A percentile compares a stretch with the other conserved stretches of the same genome.
phyloP scores from a whole-genome alignment of 73 alveolate species.

The Halteria grandinella region DNA sequence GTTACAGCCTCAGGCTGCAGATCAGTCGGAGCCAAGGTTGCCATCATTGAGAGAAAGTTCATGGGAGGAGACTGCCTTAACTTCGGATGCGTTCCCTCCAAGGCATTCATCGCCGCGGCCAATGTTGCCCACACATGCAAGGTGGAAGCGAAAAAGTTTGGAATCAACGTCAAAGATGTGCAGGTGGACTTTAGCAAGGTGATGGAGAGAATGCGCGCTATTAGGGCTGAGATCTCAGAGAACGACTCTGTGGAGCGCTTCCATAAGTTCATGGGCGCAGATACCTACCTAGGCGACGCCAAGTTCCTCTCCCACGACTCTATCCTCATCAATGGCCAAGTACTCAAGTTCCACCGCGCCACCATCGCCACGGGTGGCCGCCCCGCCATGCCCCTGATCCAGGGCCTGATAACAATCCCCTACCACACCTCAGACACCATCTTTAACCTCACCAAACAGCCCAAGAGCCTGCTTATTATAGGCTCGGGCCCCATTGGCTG shows the following conservation, averaged over 20 bases:
- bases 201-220: slow-evolving; percentile 72
- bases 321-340: slow-evolving; percentile 45
- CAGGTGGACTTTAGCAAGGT: slow-evolving; percentile 67
- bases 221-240: slow-evolving; percentile 71
- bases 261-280: slow-evolving; percentile 60
- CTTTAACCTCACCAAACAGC: slow-evolving; percentile 74
- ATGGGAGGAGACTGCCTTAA: slow-evolving; percentile 87
- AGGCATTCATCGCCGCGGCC: slow-evolving; percentile 77
- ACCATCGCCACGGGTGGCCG: slow-evolving; percentile 75
- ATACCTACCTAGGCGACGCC: slow-evolving; percentile 67
- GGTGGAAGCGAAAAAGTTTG: slow-evolving; percentile 39
- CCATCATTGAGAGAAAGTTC: slow-evolving; percentile 76
- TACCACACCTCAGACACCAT: slow-evolving; percentile 73
- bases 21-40: slow-evolving; percentile 79
- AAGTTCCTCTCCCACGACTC: slow-evolving; percentile 38
- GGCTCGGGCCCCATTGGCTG: slow-evolving; percentile 85
- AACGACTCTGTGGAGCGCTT: slow-evolving; percentile 59
- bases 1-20: slow-evolving; percentile 66
- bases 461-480: slow-evolving; percentile 47
- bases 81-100: slow-evolving; percentile 89
- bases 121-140: slow-evolving; percentile 65
- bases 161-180: slow-evolving; percentile 31
- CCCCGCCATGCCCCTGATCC: slow-evolving; percentile 56
- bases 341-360: slow-evolving; percentile 28
- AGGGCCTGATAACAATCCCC: slow-evolving; percentile 53